phyloP scores from a whole-genome alignment of 2,329 filamentous ascomycete genomes.

The Scedosporium apiospermum region DNA sequence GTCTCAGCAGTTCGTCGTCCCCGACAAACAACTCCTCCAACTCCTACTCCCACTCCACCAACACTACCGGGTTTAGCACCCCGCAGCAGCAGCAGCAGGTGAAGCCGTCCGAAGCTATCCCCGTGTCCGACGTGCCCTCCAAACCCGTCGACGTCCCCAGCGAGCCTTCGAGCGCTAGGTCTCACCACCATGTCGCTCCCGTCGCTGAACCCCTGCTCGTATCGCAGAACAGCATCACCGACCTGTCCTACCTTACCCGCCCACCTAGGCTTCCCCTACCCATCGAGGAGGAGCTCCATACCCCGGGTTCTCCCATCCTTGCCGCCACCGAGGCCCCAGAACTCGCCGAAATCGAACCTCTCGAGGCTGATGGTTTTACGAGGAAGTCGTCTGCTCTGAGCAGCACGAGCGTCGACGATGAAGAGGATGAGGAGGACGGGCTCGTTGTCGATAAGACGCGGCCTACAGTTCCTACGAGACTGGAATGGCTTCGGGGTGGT shows the following conservation, averaged over 20 bases:
- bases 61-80: slow-evolving; percentile 16
- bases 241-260: slow-evolving; percentile 54
- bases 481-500: slow-evolving; percentile 77
- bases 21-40: slow-evolving; percentile 16
- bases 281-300: slow-evolving; percentile 84
- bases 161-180: slow-evolving; percentile 21
- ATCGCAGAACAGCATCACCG: slow-evolving; percentile 49
- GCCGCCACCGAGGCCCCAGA: slow-evolving; percentile 50
- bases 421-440: slow-evolving; percentile 65
- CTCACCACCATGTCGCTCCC: slow-evolving; percentile 18
- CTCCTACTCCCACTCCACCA: slow-evolving; percentile 9
- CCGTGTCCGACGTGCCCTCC: slow-evolving; percentile 26
- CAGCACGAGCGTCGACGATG: slow-evolving; percentile 60
- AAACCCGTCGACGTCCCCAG: slow-evolving; percentile 51
- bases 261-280: slow-evolving; percentile 85
- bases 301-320: slow-evolving; percentile 82
- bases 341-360: slow-evolving; percentile 38
- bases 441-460: slow-evolving; percentile 65
- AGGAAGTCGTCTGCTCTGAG: slow-evolving; percentile 50
- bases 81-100: slow-evolving; percentile 5
- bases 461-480: slow-evolving; percentile 70
- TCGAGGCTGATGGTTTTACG: slow-evolving; percentile 38
- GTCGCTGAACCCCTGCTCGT: slow-evolving; percentile 33
- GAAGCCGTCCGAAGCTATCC: slow-evolving; percentile 7
- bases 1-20: slow-evolving; percentile 18